phyloP scores from a whole-genome alignment of 768 basidiomycete genomes.

The Collybia nuda region DNA sequence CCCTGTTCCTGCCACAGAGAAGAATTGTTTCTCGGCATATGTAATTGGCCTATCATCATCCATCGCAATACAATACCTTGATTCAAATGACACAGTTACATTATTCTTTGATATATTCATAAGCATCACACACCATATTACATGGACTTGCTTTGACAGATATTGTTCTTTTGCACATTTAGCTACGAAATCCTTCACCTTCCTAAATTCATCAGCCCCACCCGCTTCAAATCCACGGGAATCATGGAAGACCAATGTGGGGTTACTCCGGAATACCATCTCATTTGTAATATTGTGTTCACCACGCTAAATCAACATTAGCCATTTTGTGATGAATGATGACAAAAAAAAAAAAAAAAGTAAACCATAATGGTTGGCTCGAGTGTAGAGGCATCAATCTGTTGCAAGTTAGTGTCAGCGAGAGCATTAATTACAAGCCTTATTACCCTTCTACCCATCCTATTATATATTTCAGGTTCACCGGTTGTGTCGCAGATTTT shows the following conservation, averaged over 20 bases:
- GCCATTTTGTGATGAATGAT: too few relatives aligned
- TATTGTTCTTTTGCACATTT: conserved; percentile 13
- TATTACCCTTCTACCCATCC: too few relatives aligned
- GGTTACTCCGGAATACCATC: conserved; percentile 28
- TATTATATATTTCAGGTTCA: too few relatives aligned
- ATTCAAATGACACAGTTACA: neutral
- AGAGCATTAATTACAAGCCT: too few relatives aligned
- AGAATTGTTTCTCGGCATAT: conserved; percentile 26
- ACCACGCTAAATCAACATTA: conserved; percentile 23
- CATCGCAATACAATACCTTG: conserved; percentile 38
- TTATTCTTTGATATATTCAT: neutral
- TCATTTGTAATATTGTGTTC: conserved; percentile 28
- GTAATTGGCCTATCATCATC: conserved; percentile 23
- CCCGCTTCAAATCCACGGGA: conserved; percentile 41
- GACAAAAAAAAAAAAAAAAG: too few relatives aligned
- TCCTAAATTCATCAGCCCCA: conserved; percentile 21
- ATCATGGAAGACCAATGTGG: conserved; percentile 38
- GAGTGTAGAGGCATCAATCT: too few relatives aligned
- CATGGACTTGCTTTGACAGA: conserved; percentile 30
- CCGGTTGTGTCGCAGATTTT: too few relatives aligned
- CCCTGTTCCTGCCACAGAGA: conserved; percentile 20
- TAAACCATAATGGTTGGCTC: too few relatives aligned
- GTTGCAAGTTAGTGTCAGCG: too few relatives aligned
- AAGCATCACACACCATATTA: conserved; percentile 30
- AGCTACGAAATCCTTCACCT: conserved; percentile 29